phyloP scores from a whole-genome alignment of 768 basidiomycete species.

The Tricholoma bakamatsutake region DNA sequence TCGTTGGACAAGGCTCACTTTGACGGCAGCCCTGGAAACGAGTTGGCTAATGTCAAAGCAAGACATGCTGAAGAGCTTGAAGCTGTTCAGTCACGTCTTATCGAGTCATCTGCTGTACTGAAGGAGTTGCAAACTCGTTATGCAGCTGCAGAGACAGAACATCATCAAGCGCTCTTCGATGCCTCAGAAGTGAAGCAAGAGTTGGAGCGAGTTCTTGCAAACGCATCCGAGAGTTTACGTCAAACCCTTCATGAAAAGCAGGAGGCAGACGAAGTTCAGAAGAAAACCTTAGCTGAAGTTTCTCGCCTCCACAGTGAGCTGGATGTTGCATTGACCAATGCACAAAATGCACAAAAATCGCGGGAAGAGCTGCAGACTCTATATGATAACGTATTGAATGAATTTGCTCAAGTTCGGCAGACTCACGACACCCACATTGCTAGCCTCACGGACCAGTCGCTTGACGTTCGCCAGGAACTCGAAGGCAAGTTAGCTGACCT shows the following conservation, averaged over 20 bases:
- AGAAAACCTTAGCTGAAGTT: slow-evolving; percentile 3
- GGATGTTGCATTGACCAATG: slow-evolving; percentile 4
- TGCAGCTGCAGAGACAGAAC: slow-evolving; percentile 27
- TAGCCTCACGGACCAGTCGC: slow-evolving; percentile 22
- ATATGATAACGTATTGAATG: slow-evolving; percentile 9
- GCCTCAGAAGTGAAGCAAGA: slow-evolving; percentile 23
- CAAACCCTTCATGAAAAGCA: slow-evolving; percentile 7
- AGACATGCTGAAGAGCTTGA: slow-evolving; percentile 32
- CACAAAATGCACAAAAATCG: slow-evolving; percentile 10
- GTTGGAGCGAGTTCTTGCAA: slow-evolving; percentile 19
- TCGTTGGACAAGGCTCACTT: slow-evolving; percentile 22
- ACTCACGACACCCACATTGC: slow-evolving; percentile 26
- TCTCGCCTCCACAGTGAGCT: slow-evolving; percentile 8
- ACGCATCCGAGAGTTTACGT: slow-evolving; percentile 11
- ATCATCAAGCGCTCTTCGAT: slow-evolving; percentile 28
- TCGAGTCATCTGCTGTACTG: slow-evolving; percentile 27
- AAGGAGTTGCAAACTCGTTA: slow-evolving; percentile 28
- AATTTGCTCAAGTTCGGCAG: slow-evolving; percentile 18
- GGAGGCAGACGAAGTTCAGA: slow-evolving; percentile 1
- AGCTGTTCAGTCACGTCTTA: slow-evolving; percentile 31
- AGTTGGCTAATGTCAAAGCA: slow-evolving; percentile 26
- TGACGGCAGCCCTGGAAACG: slow-evolving; percentile 19
- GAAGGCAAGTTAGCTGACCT: slow-evolving; percentile 31
- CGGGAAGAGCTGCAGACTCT: slow-evolving; percentile 10
- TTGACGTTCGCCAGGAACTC: slow-evolving; percentile 19